Evolutionary conservation across 106 monocot genomes (phyloP).

Genomic region (Ottelia alismoides): DNA sequence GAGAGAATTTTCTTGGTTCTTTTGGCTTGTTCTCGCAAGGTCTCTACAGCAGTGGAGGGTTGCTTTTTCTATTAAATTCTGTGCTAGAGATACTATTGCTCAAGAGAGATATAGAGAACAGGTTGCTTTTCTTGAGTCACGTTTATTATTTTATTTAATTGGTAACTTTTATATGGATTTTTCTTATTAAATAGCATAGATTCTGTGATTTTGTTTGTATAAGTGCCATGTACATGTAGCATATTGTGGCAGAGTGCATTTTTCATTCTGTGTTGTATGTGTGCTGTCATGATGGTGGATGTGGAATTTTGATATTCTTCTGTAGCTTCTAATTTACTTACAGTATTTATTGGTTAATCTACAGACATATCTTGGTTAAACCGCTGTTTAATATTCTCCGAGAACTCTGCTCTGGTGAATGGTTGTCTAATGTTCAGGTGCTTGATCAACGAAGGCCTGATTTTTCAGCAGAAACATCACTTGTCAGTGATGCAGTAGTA

Average conservation of each 20-base stretch:
- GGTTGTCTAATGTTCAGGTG: slow-evolving; percentile 17
- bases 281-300: no score
- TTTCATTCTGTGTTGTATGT: no score
- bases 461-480: slow-evolving; percentile 20
- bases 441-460: slow-evolving; percentile 7
- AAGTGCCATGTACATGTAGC: not conserved
- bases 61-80: slow-evolving; percentile 36
- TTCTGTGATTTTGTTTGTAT: no score
- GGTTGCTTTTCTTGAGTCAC: slow-evolving; percentile 18
- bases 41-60: no score
- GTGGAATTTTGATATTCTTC: no score
- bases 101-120: slow-evolving; percentile 60
- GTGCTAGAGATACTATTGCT: slow-evolving; percentile 68
- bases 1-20: no score
- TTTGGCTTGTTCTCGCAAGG: no score
- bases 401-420: slow-evolving; percentile 45
- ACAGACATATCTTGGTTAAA: slow-evolving; percentile 42
- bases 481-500: slow-evolving; percentile 12
- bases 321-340: not conserved
- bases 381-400: slow-evolving; percentile 56
- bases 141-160: not conserved
- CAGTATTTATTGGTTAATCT: slow-evolving; percentile 1
- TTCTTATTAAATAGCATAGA: no score
- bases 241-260: not conserved
- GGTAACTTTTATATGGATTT: not conserved